Conservation (phyloP, 352 stramenopile genomes). For the Globisporangium parvum region DNA sequence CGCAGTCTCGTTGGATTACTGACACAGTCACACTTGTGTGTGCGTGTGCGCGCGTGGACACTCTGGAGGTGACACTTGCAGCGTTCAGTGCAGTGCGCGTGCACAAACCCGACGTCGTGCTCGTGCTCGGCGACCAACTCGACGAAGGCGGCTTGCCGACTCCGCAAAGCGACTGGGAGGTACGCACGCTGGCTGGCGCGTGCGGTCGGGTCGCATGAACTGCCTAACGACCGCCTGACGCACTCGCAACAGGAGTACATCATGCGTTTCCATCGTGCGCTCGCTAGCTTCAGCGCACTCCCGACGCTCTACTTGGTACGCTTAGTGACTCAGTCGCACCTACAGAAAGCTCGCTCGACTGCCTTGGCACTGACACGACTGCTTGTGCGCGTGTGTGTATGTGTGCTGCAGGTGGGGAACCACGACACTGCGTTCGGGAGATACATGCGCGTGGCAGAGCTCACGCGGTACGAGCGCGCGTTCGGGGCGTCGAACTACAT, state of each 20-base stretch:
- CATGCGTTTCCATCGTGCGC: constrained; percentile 35
- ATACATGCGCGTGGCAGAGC: constrained; percentile 28
- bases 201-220: neutral
- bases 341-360: neutral
- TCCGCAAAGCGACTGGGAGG: constrained; percentile 39
- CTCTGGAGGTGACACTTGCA: constrained; percentile 24
- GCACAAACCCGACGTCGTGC: constrained; percentile 44
- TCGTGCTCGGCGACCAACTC: constrained; percentile 70
- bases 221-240: neutral
- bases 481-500: constrained; percentile 58
- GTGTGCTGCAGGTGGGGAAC: constrained; percentile 48
- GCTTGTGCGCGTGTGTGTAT: neutral
- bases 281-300: constrained; percentile 29
- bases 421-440: constrained; percentile 69
- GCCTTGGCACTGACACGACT: neutral
- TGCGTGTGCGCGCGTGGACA: neutral
- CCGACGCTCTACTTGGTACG: constrained; percentile 53
- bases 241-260: constrained; percentile 32
- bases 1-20: neutral
- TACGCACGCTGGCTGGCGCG: constrained; percentile 2
- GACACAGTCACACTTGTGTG: neutral
- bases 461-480: constrained; percentile 48
- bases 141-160: constrained; percentile 65
- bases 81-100: constrained; percentile 36
- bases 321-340: too few relatives aligned